Evolutionary conservation across 139 green algal genomes (phyloP).

Genomic region (Asterochloris erici): DNA sequence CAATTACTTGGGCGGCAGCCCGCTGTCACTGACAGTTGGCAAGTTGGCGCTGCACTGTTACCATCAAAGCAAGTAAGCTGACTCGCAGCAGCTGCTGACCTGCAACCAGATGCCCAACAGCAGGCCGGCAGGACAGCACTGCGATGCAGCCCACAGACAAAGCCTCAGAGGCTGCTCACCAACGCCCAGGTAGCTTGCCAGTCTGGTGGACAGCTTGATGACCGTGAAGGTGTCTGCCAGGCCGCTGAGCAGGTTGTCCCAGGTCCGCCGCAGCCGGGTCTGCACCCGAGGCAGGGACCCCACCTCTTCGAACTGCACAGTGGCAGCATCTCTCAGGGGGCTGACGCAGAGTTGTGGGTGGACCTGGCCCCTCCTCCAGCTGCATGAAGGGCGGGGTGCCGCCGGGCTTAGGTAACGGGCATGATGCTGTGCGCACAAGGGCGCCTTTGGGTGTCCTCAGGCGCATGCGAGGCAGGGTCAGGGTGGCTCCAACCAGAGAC

Average conservation of each 20-base stretch:
- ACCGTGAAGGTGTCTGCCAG: slow-evolving; percentile 22
- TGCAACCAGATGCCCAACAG: neutral
- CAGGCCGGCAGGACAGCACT: neutral
- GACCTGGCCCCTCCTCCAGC: no score
- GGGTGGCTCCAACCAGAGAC: no score
- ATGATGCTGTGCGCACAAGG: no score
- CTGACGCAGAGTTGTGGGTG: no score
- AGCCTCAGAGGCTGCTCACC: slow-evolving; percentile 3
- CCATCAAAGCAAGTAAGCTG: neutral
- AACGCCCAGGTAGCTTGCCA: slow-evolving; percentile 20
- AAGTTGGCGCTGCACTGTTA: neutral
- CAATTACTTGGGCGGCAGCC: no score
- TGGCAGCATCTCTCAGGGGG: no score
- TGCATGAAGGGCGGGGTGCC: no score
- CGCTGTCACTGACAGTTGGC: no score
- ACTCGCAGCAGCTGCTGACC: neutral
- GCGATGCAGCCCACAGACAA: neutral
- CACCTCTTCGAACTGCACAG: no score
- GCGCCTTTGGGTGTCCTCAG: no score
- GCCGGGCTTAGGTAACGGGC: no score
- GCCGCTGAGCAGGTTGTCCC: neutral
- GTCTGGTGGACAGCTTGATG: neutral
- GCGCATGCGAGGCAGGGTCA: no score
- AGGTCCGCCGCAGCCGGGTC: neutral
- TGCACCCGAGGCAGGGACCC: neutral